Evolutionary conservation across 164 flowering plant genomes (phyloP).

Genomic region (Brasenia schreberi): DNA sequence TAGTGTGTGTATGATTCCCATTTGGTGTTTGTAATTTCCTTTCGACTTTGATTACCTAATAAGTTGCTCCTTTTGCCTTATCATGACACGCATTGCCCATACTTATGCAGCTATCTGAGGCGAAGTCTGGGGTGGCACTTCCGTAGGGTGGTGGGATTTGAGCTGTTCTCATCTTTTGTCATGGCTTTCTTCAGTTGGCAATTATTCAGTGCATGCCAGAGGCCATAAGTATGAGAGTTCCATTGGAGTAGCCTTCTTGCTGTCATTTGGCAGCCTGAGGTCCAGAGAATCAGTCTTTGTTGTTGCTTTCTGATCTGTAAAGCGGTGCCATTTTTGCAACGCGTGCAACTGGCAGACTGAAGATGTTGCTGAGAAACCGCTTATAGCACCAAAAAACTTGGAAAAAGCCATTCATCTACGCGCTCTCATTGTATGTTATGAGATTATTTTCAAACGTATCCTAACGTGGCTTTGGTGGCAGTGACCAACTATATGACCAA

Average conservation of each 20-base stretch:
- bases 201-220: conserved; percentile 79
- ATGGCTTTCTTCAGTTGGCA: conserved; percentile 92
- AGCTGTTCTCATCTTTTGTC: conserved; percentile 58
- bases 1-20: too few relatives aligned
- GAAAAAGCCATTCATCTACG: too few relatives aligned
- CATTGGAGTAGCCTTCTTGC: not conserved
- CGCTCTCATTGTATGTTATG: too few relatives aligned
- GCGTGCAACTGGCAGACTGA: too few relatives aligned
- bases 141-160: conserved; percentile 79
- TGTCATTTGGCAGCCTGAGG: not conserved
- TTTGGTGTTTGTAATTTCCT: not conserved
- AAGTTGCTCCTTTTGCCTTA: not conserved
- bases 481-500: too few relatives aligned
- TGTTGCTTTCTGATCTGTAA: not conserved
- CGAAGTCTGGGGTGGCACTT: conserved; percentile 83
- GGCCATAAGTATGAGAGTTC: conserved; percentile 28
- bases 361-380: too few relatives aligned
- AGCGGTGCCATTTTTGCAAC: too few relatives aligned
- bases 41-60: not conserved
- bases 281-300: not conserved
- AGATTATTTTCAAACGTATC: too few relatives aligned
- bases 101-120: conserved; percentile 66
- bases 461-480: too few relatives aligned
- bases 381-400: too few relatives aligned
- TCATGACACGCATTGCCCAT: too few relatives aligned